Percentiles rank a stretch among this genome's conserved stretches.
Evolutionary conservation across 2,329 filamentous ascomycete species (phyloP).

Genomic region (Neonectria punicea): DNA sequence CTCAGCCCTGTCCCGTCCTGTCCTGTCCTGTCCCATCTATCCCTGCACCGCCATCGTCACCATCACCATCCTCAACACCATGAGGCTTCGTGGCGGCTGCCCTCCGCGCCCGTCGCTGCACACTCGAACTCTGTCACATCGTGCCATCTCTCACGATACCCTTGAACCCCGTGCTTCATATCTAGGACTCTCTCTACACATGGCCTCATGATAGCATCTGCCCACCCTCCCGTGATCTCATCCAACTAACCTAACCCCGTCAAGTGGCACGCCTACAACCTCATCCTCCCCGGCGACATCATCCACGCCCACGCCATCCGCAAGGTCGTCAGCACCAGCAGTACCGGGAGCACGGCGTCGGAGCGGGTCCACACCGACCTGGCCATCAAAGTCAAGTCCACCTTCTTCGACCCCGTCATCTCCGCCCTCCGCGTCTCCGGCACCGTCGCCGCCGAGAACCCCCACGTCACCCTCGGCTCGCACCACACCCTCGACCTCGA

Average conservation of each 20-base stretch:
- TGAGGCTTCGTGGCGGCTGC: background rate
- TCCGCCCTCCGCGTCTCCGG: slow-evolving; percentile 68
- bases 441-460: slow-evolving; percentile 63
- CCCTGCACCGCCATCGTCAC: background rate
- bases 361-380: slow-evolving; percentile 67
- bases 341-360: slow-evolving; percentile 61
- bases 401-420: slow-evolving; percentile 67
- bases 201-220: background rate
- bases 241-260: slow-evolving; percentile 32
- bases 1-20: slow-evolving; percentile 9
- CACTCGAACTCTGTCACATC: background rate
- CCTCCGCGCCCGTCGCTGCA: background rate
- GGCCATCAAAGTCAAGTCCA: slow-evolving; percentile 66
- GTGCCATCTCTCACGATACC: background rate
- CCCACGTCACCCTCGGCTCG: slow-evolving; percentile 63
- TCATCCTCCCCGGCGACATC: slow-evolving; percentile 64
- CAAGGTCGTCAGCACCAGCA: slow-evolving; percentile 62
- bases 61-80: background rate
- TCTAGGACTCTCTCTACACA: background rate
- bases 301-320: slow-evolving; percentile 66
- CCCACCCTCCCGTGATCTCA: background rate
- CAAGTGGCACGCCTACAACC: slow-evolving; percentile 70
- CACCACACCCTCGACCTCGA: slow-evolving; percentile 81
- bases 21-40: no score
- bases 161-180: background rate